Evolutionary conservation across 345 rosid species (phyloP).

Genomic region (Leavenworthia alabamica): DNA sequence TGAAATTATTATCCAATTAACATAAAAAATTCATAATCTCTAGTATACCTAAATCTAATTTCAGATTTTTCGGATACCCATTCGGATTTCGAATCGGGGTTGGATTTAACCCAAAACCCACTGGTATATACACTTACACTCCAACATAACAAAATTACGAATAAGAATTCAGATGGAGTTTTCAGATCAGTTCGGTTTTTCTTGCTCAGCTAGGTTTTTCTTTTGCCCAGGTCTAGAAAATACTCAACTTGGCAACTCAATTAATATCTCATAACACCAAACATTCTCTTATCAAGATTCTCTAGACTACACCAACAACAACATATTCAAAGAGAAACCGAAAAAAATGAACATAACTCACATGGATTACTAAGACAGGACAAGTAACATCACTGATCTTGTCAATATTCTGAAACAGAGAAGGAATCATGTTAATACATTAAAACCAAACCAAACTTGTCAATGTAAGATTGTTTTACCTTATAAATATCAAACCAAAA

Average conservation of each 20-base stretch:
- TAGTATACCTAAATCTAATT: too few species aligned
- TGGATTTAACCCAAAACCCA: too few species aligned
- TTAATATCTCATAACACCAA: constrained; percentile 10
- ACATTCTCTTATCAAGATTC: constrained; percentile 10
- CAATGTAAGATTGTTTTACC: constrained; percentile 37
- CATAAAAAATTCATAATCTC: too few species aligned
- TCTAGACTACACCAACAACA: neutral
- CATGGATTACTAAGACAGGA: constrained; percentile 81
- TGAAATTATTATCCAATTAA: too few species aligned
- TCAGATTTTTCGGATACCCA: too few species aligned
- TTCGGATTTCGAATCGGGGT: too few species aligned
- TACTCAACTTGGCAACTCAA: neutral
- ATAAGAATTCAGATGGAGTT: too few species aligned
- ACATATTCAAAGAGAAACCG: neutral
- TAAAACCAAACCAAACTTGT: constrained; percentile 1
- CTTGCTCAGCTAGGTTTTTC: too few species aligned
- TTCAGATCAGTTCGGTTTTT: too few species aligned
- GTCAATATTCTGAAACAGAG: constrained; percentile 72
- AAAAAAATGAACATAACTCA: constrained; percentile 39
- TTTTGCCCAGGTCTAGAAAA: neutral
- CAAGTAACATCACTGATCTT: constrained; percentile 71
- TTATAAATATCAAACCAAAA: constrained; percentile 98
- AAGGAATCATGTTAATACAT: neutral
- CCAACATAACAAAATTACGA: too few species aligned
- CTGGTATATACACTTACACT: too few species aligned